Evolutionary conservation across 1,284 basidiomycete genomes (phyloP), one percentile per base, ranked within the genome.

Genomic region (Rhodotorula glutinis): DNA sequence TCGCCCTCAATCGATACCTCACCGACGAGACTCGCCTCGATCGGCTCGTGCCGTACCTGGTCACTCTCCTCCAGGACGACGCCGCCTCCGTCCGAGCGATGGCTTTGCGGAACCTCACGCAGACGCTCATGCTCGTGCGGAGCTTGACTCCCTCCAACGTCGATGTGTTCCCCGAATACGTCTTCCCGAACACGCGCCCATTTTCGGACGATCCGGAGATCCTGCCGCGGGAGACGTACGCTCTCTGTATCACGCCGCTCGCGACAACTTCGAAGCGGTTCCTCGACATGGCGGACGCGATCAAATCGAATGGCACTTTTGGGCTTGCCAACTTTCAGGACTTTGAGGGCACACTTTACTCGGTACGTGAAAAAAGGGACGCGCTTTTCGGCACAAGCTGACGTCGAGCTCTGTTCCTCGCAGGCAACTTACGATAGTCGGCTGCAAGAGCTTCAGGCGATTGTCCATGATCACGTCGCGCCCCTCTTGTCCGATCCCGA

Each of bases 11-110:
- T 5, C 84, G 85, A 2, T 89, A 90, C 76, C 83, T 98, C 43
- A 91, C 90, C 0, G 96, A 98, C 76, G 95, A 98, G 78, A 92
- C 92, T 21, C 95, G 95, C 77, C 82, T 98, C 55, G 96, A 99
- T 77, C 87, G 94, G 5, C 87, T 98, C 79, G 82, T 97, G 2
- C 96, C 96, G 0, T 98, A 92, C 74, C 85, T 96, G 33, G 87
- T 97, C 9, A 90, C 93, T 53, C 82, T 98, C 17, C 80, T 97
- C 27, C 87, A 90, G 66, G 93, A 98, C 74, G 90, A 92, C 25
- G 85, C 86, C 2, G 85, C 91, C 0, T 80, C 86, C 14, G 93
- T 98, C 0, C 86, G 94, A 29, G 84, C 86, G 2, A 87, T 88
- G 2, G 89, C 91, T 0, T 78, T 96, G 65, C 83, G 91, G 57